A percentile compares a stretch with the other conserved stretches of the same genome.
phyloP scores from a whole-genome alignment of 2,329 filamentous ascomycete genomes.

The Capronia americana region DNA sequence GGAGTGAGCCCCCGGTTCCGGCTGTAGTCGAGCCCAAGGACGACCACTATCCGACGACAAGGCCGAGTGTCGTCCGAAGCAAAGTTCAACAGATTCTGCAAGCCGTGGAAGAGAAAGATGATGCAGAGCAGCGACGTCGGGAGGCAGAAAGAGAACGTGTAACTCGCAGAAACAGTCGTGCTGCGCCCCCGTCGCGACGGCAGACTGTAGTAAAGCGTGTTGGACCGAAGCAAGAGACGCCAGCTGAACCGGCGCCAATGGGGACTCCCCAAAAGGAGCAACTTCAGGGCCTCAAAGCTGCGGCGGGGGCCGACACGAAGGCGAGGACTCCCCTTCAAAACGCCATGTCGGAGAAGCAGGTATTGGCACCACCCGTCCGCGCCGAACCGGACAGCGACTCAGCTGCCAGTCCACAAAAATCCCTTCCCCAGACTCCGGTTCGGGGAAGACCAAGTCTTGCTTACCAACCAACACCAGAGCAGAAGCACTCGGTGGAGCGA shows the following conservation, averaged over 20 bases:
- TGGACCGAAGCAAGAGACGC: constrained; percentile 15
- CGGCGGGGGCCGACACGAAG: constrained; percentile 10
- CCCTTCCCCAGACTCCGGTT: constrained; percentile 26
- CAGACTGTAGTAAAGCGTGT: constrained; percentile 19
- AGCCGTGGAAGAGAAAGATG: constrained; percentile 33
- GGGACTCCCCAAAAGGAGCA: constrained; percentile 26
- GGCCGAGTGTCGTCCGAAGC: constrained; percentile 33
- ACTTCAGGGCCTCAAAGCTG: constrained; percentile 8
- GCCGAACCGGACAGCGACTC: constrained; percentile 16
- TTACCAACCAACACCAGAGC: constrained; percentile 31
- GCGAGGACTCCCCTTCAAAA: constrained; percentile 28
- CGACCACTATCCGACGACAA: constrained; percentile 17
- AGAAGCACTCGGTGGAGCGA: constrained; percentile 32
- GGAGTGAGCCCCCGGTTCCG: constrained; percentile 9
- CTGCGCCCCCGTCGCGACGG: constrained; percentile 17
- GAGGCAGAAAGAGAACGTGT: constrained; percentile 26
- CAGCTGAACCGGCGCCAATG: constrained; percentile 12
- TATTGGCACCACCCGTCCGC: constrained; percentile 21
- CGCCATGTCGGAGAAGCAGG: constrained; percentile 35
- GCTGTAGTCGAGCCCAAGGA: constrained; percentile 20
- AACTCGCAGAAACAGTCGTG: constrained; percentile 25
- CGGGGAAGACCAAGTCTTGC: constrained; percentile 30
- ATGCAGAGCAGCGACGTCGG: constrained; percentile 25
- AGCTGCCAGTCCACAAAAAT: constrained; percentile 22
- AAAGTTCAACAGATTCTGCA: constrained; percentile 34